Percentiles rank a stretch among this genome's conserved stretches.
These are phyloP conservation scores for Echinosphaeria canescens DNA, from an alignment of 2,329 filamentous ascomycete species.

Conservation along the genomic window DNA sequence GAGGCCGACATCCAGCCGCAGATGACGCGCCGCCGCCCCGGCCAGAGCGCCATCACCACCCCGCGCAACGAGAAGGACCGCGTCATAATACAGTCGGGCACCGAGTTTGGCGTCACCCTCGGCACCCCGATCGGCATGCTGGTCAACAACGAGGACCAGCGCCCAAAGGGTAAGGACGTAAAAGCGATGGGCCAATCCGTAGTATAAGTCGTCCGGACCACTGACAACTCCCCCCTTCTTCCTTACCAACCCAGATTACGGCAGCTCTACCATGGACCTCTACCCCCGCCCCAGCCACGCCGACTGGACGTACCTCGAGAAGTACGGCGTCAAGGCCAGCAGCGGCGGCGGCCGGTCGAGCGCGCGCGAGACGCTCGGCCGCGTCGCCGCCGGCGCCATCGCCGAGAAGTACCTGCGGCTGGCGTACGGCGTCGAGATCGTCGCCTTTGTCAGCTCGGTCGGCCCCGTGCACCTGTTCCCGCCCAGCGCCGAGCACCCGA, in stretches of 20 bases:
- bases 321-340: conserved; percentile 86
- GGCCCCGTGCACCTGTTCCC: conserved; percentile 62
- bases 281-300: conserved; percentile 87
- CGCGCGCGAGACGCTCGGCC: conserved; percentile 86
- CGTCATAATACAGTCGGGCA: conserved; percentile 83
- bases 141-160: conserved; percentile 81
- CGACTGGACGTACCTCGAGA: conserved; percentile 93
- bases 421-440: conserved; percentile 72
- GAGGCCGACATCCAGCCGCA: conserved; percentile 86
- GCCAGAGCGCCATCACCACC: conserved; percentile 77
- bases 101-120: conserved; percentile 72
- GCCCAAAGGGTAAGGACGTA: conserved; percentile 33
- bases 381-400: conserved; percentile 80
- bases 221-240: too few species aligned
- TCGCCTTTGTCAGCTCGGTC: conserved; percentile 74
- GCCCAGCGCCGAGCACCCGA: conserved; percentile 43
- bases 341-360: conserved; percentile 78
- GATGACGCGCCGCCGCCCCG: conserved; percentile 75
- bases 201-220: too few species aligned
- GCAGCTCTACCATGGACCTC: conserved; percentile 68
- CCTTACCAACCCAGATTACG: conserved; percentile 40
- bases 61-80: conserved; percentile 82
- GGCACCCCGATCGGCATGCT: conserved; percentile 79
- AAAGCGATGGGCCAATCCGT: too few species aligned
- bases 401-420: conserved; percentile 79